Base-by-base conservation (phyloP, 2,329 filamentous ascomycete species). In the Stemphylium vesicarium region DNA sequence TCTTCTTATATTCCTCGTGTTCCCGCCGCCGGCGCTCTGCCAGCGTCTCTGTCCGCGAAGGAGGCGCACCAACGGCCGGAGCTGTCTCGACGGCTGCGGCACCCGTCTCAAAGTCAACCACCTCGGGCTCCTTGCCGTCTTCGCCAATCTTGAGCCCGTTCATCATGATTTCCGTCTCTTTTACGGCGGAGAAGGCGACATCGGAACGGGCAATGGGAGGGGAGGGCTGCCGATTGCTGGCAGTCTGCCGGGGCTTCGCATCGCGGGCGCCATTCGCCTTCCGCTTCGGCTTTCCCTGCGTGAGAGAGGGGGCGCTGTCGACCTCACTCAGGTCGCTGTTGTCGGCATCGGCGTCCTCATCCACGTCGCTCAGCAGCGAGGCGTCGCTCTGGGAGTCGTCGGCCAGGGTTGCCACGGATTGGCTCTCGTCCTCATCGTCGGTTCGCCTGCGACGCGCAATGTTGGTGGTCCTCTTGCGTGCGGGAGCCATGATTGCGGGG, bases 1-100 rank as follows among this genome's bases (percentile, higher is more conserved):
- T 91, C 78, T 89, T 91, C 78, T 89, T 88, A 79, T 96, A 96
- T 71, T 96, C 91, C 62, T 96, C 92, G 69, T 96, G 91, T 71
- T 97, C 93, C 64, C 90, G 87, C 62, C 90, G 87, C 75, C 90
- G 88, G 62, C 86, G 84, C 60, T 95, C 90, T 48, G 84, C 84
- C 54, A 85, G 79, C 31, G 84, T 82, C 68, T 88, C 86, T 61
- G 82, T 80, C 40, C 71, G 65, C 47, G 56, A 62, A 26, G 63
- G 45, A 12, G 63, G 41, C 38, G 66, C 59, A 29, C 73, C 73
- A 18, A 76, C 77, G 11, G 77, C 77, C 33, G 78, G 76, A 18
- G 77, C 75, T 48, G 76, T 66, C 31, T 70, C 73, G 20, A 68
- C 65, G 18, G 67, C 53, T 36, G 59, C 56, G 53, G 49, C 72